Evolutionary conservation across 2,329 filamentous ascomycete species (phyloP), one percentile per base, ranked within the genome.

Genomic region (Apiospora kogelbergensis): DNA sequence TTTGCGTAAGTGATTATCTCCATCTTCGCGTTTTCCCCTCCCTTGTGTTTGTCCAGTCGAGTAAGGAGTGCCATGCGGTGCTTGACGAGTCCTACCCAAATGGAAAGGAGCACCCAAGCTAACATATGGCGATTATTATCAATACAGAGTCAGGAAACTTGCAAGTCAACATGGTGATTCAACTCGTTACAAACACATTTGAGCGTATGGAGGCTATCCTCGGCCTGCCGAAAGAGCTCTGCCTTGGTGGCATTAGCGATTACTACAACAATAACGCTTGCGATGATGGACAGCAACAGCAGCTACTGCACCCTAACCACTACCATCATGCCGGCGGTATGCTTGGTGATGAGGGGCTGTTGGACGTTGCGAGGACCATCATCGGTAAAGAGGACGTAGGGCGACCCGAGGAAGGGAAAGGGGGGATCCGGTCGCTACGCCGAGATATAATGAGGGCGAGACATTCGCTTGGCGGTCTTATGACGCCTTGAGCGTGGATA

Each of bases 111-210:
- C 17, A 4, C 40, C 37, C 53, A n/a, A 4, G 37, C 20, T 57
- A 57, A 67, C 66, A 26, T 67, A 2, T 1, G 13, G 15, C 22
- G 33, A 24, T 42, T 9, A 1, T 15, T 1, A 3, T 26, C 24
- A 2, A 30, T 15, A 17, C 11, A 67, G 66, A 67, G 30, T 67
- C 66, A 20, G 66, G 66, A 6, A 67, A 67, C 3, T 37, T 67
- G 24, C 46, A 67, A 63, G 42, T 57, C 40, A 63, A n/a, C 41
- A 63, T 67, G 48, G 9, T 67, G 48, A 67, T 63, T 2, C 46
- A 67, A 17, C 33, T 67, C 1, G 48, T 67, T 15, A 44, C 22
- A 3, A 63, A n/a, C 42, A 37, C 57, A 41, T 67, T 63, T 41
- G 66, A 63, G 33, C 66, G 48, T 22, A 60, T 67, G 20, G 66